Evolutionary conservation across 352 stramenopile genomes (phyloP), one percentile per base, ranked within the genome.

Genomic region (Globisporangium heterothallicum): DNA sequence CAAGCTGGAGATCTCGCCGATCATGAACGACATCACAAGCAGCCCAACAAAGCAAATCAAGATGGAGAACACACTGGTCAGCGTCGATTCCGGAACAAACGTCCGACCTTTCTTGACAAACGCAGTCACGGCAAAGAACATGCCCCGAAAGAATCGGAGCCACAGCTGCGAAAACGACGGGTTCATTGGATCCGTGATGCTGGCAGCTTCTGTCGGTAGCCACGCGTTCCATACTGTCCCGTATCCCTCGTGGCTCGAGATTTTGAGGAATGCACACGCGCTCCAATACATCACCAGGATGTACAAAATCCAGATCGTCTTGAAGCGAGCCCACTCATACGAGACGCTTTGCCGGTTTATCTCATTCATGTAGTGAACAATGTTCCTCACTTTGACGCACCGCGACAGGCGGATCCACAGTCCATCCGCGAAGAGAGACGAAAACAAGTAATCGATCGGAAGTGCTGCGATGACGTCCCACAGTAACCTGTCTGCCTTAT

Each of bases 11-110:
- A 85, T 74, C 35, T 88, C 74, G 5, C 78, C 73, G 46, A 86
- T 86, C 64, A 86, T 80, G 57, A 86, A 88, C 2, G 70, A 72
- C 69, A 84, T 85, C 1, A 70, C 61, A 14, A 88, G 61, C 1
- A 80, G 42, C 0, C 78, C 71, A 4, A 64, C 32, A 46, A 86
- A 86, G 49, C 70, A 85, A 16, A 80, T 61, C 2, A 63, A n/a
- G 45, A 84, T 73, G 12, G 74, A 70, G 41, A 88, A 86, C 2
- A 72, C 56, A 34, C 70, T 58, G 9, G 74, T 58, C 1, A 22
- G 48, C 19, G 64, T 73, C 0, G 59, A 66, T 30, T 68, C 57
- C 0, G 68, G 65, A 6, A 56, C 60, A 42, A 74, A 74, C 0
- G 65, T 78, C 2, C 68, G 63, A 29, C 65, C 62, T 25, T 78